Evolutionary conservation across 2,329 filamentous ascomycete species (phyloP).

Genomic region (Paraphaeosphaeria minitans): DNA sequence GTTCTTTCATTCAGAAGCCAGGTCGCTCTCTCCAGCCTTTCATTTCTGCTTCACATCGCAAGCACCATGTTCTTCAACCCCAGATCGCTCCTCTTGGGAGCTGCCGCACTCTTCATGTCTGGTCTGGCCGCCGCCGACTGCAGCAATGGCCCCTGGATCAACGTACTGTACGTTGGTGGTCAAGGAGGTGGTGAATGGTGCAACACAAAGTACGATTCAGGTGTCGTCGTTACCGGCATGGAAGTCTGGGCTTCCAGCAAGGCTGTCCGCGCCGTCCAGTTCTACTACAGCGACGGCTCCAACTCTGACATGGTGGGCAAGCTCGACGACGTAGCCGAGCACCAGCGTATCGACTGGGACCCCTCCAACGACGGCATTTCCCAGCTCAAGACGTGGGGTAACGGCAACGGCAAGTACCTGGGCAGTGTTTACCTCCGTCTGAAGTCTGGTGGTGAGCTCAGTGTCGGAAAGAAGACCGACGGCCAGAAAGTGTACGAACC

Average conservation of each 20-base stretch:
- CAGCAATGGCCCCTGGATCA: slow-evolving; percentile 16
- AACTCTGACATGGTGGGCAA: slow-evolving; percentile 17
- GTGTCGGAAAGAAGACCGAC: slow-evolving; percentile 23
- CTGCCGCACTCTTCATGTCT: slow-evolving; percentile 8
- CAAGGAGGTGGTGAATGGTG: slow-evolving; percentile 14
- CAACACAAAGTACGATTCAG: slow-evolving; percentile 20
- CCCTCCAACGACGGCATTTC: slow-evolving; percentile 17
- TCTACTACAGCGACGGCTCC: slow-evolving; percentile 26
- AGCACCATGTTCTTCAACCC: slow-evolving; percentile 14
- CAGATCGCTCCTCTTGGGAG: slow-evolving; percentile 10
- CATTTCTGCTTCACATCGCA: not conserved
- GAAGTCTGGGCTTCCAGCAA: slow-evolving; percentile 20
- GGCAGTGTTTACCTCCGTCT: slow-evolving; percentile 21
- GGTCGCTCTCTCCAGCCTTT: slow-evolving; percentile 6
- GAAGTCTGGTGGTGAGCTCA: slow-evolving; percentile 18
- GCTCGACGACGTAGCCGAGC: slow-evolving; percentile 15
- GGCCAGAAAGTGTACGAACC: slow-evolving; percentile 20
- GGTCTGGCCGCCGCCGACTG: slow-evolving; percentile 7
- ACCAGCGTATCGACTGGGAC: slow-evolving; percentile 22
- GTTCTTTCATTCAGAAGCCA: slow-evolving; percentile 10
- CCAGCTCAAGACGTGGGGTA: slow-evolving; percentile 23
- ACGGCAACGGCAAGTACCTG: slow-evolving; percentile 17
- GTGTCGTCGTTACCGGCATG: slow-evolving; percentile 21
- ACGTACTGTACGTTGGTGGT: slow-evolving; percentile 12
- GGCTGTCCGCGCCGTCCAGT: slow-evolving; percentile 20